Evolutionary conservation across 495 filamentous ascomycete genomes (phyloP), one percentile per base, ranked within the genome.

Genomic region (Cercophora sp.): DNA sequence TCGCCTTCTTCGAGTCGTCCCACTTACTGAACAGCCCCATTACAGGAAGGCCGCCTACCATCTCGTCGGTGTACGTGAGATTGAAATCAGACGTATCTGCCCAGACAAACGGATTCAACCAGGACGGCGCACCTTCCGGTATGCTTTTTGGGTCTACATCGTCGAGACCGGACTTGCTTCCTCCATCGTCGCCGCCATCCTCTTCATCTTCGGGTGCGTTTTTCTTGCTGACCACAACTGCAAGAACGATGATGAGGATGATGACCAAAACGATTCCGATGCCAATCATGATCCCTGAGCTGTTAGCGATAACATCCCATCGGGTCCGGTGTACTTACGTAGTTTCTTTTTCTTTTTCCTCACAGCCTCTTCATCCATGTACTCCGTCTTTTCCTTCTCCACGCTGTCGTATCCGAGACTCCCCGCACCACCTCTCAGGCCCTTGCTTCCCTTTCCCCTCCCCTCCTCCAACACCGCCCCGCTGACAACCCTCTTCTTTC

Each of bases 71-170:
- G 63, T 92, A 99, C 0, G 94, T 97, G 48, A 94, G 72, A 63
- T 99, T 99, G 68, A 97, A 95, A 60, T 89, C 91, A 2, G 75
- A 80, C 1, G 92, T 96, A 57, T 96, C 88, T 43, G 87, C 86
- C 94, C 94, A 99, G 10, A 86, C 84, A 54, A 89, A 96, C 0
- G 94, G 94, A 67, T 99, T 93, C 13, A 96, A 72, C 53, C 85
- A 81, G 0, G 87, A 87, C 0, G 88, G 90, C 62, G 85, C 81
- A 20, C 83, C 73, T 9, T 71, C 66, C 3, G 90, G 90, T 41
- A 94, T 85, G 57, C 72, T 79, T 52, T 75, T 72, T 35, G 78
- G 71, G 34, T 78, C 79, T 19, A 91, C 71, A 18, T 74, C 70
- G 49, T 78, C 64, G 15, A 94, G 71, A 56, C 82, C 86, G 2